phyloP scores from a whole-genome alignment of 1,284 basidiomycete species.

The Cryptococcus sp. region DNA sequence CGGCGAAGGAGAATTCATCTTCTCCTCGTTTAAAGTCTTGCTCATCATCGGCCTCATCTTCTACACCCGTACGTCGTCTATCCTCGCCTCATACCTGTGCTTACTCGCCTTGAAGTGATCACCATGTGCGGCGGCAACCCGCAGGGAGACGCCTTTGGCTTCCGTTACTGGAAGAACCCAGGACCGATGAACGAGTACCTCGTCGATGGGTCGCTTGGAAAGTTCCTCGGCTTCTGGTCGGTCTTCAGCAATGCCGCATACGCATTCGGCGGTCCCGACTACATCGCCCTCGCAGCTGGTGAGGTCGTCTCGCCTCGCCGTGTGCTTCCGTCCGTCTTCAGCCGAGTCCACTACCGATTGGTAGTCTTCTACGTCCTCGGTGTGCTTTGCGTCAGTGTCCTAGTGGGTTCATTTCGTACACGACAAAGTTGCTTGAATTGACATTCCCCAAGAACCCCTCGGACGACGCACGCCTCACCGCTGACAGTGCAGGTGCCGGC shows the following conservation, averaged over 20 bases:
- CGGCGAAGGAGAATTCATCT: slow-evolving; percentile 22
- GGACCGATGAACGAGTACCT: slow-evolving; percentile 25
- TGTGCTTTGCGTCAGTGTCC: slow-evolving; percentile 35
- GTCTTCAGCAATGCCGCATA: too few relatives aligned
- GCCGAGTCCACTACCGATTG: slow-evolving; percentile 35
- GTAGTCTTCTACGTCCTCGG: slow-evolving; percentile 41
- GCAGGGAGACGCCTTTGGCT: slow-evolving; percentile 29
- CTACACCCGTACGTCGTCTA: slow-evolving; percentile 46
- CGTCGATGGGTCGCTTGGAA: too few relatives aligned
- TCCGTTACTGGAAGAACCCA: slow-evolving; percentile 41
- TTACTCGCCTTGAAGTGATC: slow-evolving; percentile 14
- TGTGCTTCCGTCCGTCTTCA: slow-evolving; percentile 43
- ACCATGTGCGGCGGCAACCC: slow-evolving; percentile 46
- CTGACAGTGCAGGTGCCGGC: slow-evolving; percentile 20
- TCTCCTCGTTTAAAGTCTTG: slow-evolving; percentile 21
- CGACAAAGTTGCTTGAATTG: too few relatives aligned
- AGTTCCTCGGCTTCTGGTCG: too few relatives aligned
- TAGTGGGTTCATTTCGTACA: too few relatives aligned
- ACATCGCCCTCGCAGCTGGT: slow-evolving; percentile 30
- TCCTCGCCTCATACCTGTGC: slow-evolving; percentile 60
- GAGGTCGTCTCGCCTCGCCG: slow-evolving; percentile 35
- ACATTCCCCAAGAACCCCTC: slow-evolving; percentile 10
- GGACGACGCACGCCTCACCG: slow-evolving; percentile 21
- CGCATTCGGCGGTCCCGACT: slow-evolving; percentile 30
- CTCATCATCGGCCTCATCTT: slow-evolving; percentile 10